Conservation (phyloP, 2,329 filamentous ascomycete genomes). For the Fusarium multiceps region DNA sequence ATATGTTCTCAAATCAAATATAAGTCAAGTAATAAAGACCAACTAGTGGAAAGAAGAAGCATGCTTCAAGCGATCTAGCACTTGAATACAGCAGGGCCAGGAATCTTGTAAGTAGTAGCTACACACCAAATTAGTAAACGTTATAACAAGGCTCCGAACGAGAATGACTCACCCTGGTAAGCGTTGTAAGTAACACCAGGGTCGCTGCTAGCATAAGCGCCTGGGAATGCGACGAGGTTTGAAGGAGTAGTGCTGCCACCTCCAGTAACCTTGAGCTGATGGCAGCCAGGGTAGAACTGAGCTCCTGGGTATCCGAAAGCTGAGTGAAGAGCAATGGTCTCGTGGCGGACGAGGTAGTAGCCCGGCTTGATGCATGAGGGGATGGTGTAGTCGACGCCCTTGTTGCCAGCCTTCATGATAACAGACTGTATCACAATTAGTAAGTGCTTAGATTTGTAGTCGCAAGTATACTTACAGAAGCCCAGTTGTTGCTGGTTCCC, state of each 20-base stretch:
- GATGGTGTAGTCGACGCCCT: slow-evolving; percentile 63
- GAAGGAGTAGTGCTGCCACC: slow-evolving; percentile 57
- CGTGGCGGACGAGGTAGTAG: slow-evolving; percentile 69
- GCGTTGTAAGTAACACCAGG: slow-evolving; percentile 64
- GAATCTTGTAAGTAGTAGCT: slow-evolving; percentile 58
- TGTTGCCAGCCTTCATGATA: slow-evolving; percentile 59
- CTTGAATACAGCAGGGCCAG: slow-evolving; percentile 60
- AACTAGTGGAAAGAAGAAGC: slow-evolving; percentile 17
- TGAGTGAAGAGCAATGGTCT: slow-evolving; percentile 66
- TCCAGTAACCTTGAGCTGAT: slow-evolving; percentile 66
- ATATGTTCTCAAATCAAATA: slow-evolving; percentile 9
- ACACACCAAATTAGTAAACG: neutral
- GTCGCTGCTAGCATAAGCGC: slow-evolving; percentile 62
- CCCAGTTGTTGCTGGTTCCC: slow-evolving; percentile 64
- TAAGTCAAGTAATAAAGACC: slow-evolving; percentile 10
- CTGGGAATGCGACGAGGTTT: slow-evolving; percentile 62
- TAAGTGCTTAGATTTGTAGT: neutral
- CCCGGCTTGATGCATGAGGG: slow-evolving; percentile 63
- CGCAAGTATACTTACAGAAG: slow-evolving; percentile 44
- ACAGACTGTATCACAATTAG: slow-evolving; percentile 46
- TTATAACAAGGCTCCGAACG: neutral
- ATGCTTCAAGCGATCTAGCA: slow-evolving; percentile 50
- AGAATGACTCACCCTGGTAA: slow-evolving; percentile 56
- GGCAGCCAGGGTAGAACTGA: slow-evolving; percentile 69
- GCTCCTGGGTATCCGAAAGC: slow-evolving; percentile 62